These are phyloP conservation scores for Exophiala oligosperma DNA, from an alignment of 2,329 filamentous ascomycete genomes.

Conservation along the genomic window DNA sequence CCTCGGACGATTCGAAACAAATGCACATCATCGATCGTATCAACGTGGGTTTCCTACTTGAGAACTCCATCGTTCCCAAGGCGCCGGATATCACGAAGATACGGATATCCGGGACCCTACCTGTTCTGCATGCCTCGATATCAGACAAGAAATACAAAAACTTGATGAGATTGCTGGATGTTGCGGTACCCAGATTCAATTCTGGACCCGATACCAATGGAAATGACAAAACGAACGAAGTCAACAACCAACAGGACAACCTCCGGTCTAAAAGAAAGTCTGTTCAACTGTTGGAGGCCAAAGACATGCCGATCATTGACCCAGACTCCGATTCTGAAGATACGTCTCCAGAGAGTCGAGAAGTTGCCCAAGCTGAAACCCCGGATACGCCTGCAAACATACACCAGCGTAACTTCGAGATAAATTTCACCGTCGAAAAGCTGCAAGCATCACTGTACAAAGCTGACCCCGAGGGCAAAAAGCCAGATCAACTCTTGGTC, in stretches of 20 bases:
- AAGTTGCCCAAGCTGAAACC: conserved; percentile 67
- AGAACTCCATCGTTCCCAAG: conserved; percentile 95
- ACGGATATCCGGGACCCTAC: conserved; percentile 85
- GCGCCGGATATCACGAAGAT: conserved; percentile 90
- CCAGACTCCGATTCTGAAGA: conserved; percentile 64
- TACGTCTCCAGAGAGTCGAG: conserved; percentile 53
- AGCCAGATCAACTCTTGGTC: conserved; percentile 78
- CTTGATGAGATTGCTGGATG: conserved; percentile 92
- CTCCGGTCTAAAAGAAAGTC: conserved; percentile 38
- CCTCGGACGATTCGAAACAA: conserved; percentile 66
- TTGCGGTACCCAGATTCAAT: conserved; percentile 83
- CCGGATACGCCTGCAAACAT: conserved; percentile 56
- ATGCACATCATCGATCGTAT: conserved; percentile 94
- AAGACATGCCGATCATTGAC: conserved; percentile 77
- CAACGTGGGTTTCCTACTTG: conserved; percentile 95
- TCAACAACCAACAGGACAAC: conserved; percentile 30
- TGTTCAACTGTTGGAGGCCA: conserved; percentile 49
- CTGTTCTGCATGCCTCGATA: conserved; percentile 84
- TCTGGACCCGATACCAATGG: conserved; percentile 36
- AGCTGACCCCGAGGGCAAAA: conserved; percentile 72
- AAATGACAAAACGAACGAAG: conserved; percentile 38
- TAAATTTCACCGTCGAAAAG: conserved; percentile 94
- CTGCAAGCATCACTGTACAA: conserved; percentile 90
- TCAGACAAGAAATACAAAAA: conserved; percentile 97
- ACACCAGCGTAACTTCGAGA: conserved; percentile 89